A percentile compares a stretch with the other conserved stretches of the same genome.
Conservation (phyloP, 805 yeast genomes). For the Ogataea zsoltii region DNA sequence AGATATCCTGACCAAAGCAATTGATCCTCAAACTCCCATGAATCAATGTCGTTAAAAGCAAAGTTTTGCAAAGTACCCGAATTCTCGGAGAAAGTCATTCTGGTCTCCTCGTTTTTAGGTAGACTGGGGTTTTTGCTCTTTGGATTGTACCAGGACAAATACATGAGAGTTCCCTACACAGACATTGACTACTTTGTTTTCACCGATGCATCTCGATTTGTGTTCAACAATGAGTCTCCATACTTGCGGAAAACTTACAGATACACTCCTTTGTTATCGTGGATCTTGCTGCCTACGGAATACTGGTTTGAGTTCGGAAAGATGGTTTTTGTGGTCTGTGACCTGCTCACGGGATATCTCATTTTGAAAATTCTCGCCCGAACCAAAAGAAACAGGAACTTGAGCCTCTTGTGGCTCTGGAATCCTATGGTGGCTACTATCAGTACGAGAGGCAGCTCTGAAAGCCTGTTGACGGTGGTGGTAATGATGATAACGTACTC, state of each 20-base stretch:
- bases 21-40: neutral
- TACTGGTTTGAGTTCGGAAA: slow-evolving; percentile 73
- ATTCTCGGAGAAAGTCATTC: slow-evolving; percentile 16
- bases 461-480: slow-evolving; percentile 80
- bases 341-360: slow-evolving; percentile 75
- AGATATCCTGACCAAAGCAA: too few relatives aligned
- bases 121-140: slow-evolving; percentile 68
- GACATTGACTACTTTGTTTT: slow-evolving; percentile 94
- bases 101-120: slow-evolving; percentile 30
- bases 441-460: slow-evolving; percentile 91
- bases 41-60: slow-evolving; percentile 14
- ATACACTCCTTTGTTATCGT: slow-evolving; percentile 87
- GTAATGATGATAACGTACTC: slow-evolving; percentile 59
- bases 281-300: slow-evolving; percentile 75
- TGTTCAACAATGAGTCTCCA: slow-evolving; percentile 62
- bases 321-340: slow-evolving; percentile 71
- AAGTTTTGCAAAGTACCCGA: slow-evolving; percentile 1
- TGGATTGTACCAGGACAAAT: slow-evolving; percentile 84
- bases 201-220: slow-evolving; percentile 84
- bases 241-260: slow-evolving; percentile 85
- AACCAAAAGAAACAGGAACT: slow-evolving; percentile 10
- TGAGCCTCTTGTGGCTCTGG: slow-evolving; percentile 66
- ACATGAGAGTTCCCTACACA: slow-evolving; percentile 81
- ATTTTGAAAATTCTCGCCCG: slow-evolving; percentile 43
- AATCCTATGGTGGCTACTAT: slow-evolving; percentile 96